These are phyloP conservation scores for Globisporangium paddicum DNA, from an alignment of 352 stramenopile species.

Conservation along the genomic window DNA sequence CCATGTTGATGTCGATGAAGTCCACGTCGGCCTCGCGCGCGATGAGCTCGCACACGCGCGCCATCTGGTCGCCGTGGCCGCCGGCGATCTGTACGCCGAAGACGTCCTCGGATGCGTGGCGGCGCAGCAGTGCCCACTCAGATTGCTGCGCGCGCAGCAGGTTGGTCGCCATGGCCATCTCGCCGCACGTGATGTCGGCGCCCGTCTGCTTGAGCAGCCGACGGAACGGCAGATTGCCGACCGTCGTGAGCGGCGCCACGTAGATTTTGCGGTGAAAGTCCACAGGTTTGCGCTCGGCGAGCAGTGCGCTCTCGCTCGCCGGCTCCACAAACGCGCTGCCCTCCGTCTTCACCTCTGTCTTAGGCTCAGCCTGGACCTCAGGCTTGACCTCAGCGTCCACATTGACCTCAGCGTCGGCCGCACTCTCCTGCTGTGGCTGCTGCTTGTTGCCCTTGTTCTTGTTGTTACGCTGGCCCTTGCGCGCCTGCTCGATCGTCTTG, in stretches of 20 bases:
- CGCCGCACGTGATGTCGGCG: slow-evolving; percentile 98
- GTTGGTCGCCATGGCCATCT: slow-evolving; percentile 97
- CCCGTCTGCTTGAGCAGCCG: slow-evolving; percentile 96
- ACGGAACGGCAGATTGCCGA: slow-evolving; percentile 99
- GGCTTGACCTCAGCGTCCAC: not conserved
- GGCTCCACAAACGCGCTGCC: slow-evolving; percentile 21
- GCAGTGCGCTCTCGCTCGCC: slow-evolving; percentile 37
- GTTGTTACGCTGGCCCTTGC: slow-evolving; percentile 54
- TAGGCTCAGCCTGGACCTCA: not conserved
- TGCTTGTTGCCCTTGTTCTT: slow-evolving; percentile 39
- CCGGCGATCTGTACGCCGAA: slow-evolving; percentile 98
- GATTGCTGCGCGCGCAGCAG: slow-evolving; percentile 92
- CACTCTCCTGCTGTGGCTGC: slow-evolving; percentile 8
- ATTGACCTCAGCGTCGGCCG: slow-evolving; percentile 1
- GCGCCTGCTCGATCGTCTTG: slow-evolving; percentile 55
- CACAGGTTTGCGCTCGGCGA: slow-evolving; percentile 87
- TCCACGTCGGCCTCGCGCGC: slow-evolving; percentile 92
- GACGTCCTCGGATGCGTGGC: slow-evolving; percentile 95
- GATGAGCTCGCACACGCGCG: slow-evolving; percentile 91
- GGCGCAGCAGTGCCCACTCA: slow-evolving; percentile 97
- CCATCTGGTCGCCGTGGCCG: slow-evolving; percentile 92
- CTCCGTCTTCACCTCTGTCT: not conserved
- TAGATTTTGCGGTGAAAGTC: slow-evolving; percentile 99
- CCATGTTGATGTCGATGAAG: slow-evolving; percentile 99
- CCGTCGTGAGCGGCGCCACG: slow-evolving; percentile 98